These are phyloP conservation scores for Hymenoscyphus occultus DNA, from an alignment of 2,329 filamentous ascomycete species.

Conservation along the genomic window DNA sequence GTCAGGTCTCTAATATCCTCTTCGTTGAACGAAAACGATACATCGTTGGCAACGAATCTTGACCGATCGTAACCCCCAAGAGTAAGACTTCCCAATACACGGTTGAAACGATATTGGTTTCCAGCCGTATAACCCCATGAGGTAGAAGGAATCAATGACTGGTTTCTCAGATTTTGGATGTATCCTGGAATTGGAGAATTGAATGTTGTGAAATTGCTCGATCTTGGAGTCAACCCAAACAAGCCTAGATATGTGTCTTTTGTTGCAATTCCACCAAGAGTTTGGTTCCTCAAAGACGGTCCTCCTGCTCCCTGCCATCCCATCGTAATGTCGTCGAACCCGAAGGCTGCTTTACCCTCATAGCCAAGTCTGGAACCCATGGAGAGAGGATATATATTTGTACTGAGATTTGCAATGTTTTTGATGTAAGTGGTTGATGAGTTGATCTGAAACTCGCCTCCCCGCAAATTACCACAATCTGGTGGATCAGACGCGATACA, in stretches of 20 bases:
- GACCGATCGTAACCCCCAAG: constrained; percentile 42
- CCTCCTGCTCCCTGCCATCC: constrained; percentile 25
- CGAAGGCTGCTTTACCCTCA: constrained; percentile 15
- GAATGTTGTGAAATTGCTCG: constrained; percentile 38
- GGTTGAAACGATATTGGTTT: constrained; percentile 37
- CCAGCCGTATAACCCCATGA: constrained; percentile 44
- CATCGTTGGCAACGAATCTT: constrained; percentile 37
- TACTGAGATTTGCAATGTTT: constrained; percentile 36
- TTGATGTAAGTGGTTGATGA: constrained; percentile 49
- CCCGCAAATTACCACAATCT: constrained; percentile 54
- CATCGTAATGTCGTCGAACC: constrained; percentile 18
- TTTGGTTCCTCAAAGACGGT: constrained; percentile 17
- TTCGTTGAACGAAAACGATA: constrained; percentile 39
- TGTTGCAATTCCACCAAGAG: constrained; percentile 13
- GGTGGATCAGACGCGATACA: constrained; percentile 43
- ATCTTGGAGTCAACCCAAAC: constrained; percentile 40
- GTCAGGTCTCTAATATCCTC: constrained; percentile 40
- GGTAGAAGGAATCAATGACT: constrained; percentile 37
- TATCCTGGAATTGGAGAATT: constrained; percentile 38
- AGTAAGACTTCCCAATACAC: constrained; percentile 40
- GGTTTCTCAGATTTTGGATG: constrained; percentile 37
- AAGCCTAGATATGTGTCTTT: constrained; percentile 32
- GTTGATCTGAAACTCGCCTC: constrained; percentile 53
- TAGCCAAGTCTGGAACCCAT: constrained; percentile 14
- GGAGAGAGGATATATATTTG: constrained; percentile 32